These are phyloP conservation scores for Entomophthora muscae DNA, from an alignment of 371 early-diverging fungal species.

Conservation along the genomic window DNA sequence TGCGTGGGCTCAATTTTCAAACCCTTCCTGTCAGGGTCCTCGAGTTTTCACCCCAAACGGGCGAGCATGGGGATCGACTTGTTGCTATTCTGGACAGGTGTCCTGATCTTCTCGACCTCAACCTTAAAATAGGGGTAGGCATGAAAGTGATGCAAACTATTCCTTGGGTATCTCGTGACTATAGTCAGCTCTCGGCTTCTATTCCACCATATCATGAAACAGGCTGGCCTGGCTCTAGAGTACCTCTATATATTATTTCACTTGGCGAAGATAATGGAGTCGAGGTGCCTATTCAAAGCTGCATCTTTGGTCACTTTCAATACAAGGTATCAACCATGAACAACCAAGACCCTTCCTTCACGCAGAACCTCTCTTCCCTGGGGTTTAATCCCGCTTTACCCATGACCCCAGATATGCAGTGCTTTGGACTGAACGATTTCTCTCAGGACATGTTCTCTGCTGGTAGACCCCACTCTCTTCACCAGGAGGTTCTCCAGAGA, in stretches of 20 bases:
- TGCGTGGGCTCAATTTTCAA: not conserved
- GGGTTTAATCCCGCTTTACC: not conserved
- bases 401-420: not conserved
- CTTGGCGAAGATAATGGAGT: conserved; percentile 11
- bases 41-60: not conserved
- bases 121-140: conserved; percentile 2
- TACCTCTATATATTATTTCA: conserved; percentile 19
- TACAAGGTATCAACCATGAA: not conserved
- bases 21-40: conserved; percentile 7
- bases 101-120: not conserved
- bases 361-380: not conserved
- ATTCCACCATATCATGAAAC: conserved; percentile 19
- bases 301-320: conserved; percentile 18
- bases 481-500: not conserved
- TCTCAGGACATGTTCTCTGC: not conserved
- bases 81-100: not conserved
- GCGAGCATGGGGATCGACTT: conserved; percentile 1
- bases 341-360: not conserved
- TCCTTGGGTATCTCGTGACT: conserved; percentile 4
- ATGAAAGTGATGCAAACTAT: conserved; percentile 1
- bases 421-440: not conserved
- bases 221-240: conserved; percentile 17
- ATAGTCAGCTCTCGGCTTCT: conserved; percentile 6
- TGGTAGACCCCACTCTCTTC: not conserved
- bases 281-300: conserved; percentile 14